Evolutionary conservation across 2,329 filamentous ascomycete genomes (phyloP).

Genomic region (Akanthomyces uredinophilus): DNA sequence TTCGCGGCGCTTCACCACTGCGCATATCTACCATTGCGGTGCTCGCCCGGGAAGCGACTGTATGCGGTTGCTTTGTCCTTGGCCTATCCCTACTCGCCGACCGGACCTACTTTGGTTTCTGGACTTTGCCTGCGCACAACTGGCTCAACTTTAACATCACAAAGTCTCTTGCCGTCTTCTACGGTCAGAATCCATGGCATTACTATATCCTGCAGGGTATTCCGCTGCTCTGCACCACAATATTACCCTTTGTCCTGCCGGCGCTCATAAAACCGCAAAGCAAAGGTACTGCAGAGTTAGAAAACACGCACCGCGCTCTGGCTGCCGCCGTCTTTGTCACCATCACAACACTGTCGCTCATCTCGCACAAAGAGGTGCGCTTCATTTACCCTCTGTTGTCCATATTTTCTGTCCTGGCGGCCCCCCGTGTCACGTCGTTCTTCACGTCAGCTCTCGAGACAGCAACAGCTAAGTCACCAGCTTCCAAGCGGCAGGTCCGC

Average conservation of each 20-base stretch:
- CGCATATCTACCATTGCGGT: constrained; percentile 40
- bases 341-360: constrained; percentile 61
- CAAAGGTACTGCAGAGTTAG: constrained; percentile 30
- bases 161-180: constrained; percentile 85
- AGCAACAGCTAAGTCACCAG: constrained; percentile 23
- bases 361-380: constrained; percentile 94
- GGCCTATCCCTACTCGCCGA: constrained; percentile 63
- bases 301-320: constrained; percentile 33
- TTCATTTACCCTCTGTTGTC: constrained; percentile 94
- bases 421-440: constrained; percentile 60
- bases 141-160: constrained; percentile 90
- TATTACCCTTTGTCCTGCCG: constrained; percentile 67
- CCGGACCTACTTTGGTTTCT: constrained; percentile 72
- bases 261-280: constrained; percentile 54
- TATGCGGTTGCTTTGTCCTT: constrained; percentile 61
- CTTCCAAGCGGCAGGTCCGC: constrained; percentile 33
- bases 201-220: constrained; percentile 91
- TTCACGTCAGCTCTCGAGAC: constrained; percentile 43
- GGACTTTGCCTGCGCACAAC: constrained; percentile 82
- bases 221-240: constrained; percentile 78
- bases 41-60: constrained; percentile 56
- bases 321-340: constrained; percentile 56
- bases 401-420: constrained; percentile 74
- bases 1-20: constrained; percentile 36
- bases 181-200: constrained; percentile 83